Percentiles rank a stretch among this genome's conserved stretches.
Evolutionary conservation across 805 yeast species (phyloP).

Genomic region (Ogataea zsoltii): DNA sequence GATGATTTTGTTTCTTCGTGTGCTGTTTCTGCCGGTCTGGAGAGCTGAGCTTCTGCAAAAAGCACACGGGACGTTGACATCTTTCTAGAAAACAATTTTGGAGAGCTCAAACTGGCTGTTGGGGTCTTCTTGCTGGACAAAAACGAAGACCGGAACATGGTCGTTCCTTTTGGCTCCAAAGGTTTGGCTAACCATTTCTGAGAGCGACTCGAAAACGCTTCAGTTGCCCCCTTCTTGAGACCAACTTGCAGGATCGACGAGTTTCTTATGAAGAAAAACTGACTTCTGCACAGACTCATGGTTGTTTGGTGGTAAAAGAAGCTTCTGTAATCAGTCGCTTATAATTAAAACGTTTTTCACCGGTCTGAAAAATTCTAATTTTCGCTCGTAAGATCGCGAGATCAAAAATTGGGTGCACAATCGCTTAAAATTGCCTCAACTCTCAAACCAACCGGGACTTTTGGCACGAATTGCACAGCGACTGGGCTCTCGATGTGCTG

Average conservation of each 20-base stretch:
- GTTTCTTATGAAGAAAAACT: conserved; percentile 61
- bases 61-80: conserved; percentile 10
- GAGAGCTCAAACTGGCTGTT: not conserved
- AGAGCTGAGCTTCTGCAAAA: conserved; percentile 1
- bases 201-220: not conserved
- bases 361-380: not conserved
- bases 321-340: not conserved
- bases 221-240: conserved; percentile 15
- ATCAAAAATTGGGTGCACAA: no score
- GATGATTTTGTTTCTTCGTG: not conserved
- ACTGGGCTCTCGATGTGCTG: no score
- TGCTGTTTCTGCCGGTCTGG: not conserved
- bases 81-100: not conserved
- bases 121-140: not conserved
- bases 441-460: no score
- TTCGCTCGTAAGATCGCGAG: not conserved
- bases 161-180: not conserved
- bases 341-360: not conserved
- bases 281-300: conserved; percentile 47
- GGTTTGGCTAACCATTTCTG: not conserved
- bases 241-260: conserved; percentile 41
- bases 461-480: no score
- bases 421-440: no score
- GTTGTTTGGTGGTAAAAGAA: not conserved
- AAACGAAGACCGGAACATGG: no score